Evolutionary conservation across 2,329 filamentous ascomycete species (phyloP).

Genomic region (Didymella glomerata): DNA sequence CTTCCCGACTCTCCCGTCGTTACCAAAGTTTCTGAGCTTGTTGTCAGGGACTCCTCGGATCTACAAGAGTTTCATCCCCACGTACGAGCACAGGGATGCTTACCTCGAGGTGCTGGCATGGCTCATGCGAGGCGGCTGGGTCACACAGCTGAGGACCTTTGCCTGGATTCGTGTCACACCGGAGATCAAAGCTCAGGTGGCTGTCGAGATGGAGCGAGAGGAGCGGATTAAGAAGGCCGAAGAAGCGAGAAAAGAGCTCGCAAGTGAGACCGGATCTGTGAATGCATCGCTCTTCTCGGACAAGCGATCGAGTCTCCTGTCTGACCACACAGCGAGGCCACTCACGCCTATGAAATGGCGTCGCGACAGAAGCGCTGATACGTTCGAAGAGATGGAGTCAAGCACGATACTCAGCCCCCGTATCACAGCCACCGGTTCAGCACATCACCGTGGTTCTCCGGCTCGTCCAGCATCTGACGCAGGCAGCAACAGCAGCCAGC

Average conservation of each 20-base stretch:
- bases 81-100: constrained; percentile 82
- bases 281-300: constrained; percentile 41
- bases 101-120: constrained; percentile 94
- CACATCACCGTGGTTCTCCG: constrained; percentile 39
- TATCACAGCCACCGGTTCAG: constrained; percentile 24
- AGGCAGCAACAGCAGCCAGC: constrained; percentile 48
- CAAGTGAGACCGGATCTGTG: constrained; percentile 44
- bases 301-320: constrained; percentile 45
- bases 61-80: constrained; percentile 85
- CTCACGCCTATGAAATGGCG: constrained; percentile 43
- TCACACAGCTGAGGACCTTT: constrained; percentile 90
- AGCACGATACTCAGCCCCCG: constrained; percentile 43
- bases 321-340: constrained; percentile 35
- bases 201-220: constrained; percentile 69
- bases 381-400: constrained; percentile 40
- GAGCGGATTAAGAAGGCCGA: constrained; percentile 43
- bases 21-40: constrained; percentile 86
- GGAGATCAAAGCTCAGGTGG: constrained; percentile 82
- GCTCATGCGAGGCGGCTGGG: constrained; percentile 91
- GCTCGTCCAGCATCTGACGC: constrained; percentile 44
- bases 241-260: constrained; percentile 38
- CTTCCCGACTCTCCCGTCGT: constrained; percentile 82
- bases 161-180: constrained; percentile 86
- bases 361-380: constrained; percentile 28
- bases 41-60: constrained; percentile 81